Base-by-base conservation (phyloP, 2,329 filamentous ascomycete species). In the Anthostomella pinea region DNA sequence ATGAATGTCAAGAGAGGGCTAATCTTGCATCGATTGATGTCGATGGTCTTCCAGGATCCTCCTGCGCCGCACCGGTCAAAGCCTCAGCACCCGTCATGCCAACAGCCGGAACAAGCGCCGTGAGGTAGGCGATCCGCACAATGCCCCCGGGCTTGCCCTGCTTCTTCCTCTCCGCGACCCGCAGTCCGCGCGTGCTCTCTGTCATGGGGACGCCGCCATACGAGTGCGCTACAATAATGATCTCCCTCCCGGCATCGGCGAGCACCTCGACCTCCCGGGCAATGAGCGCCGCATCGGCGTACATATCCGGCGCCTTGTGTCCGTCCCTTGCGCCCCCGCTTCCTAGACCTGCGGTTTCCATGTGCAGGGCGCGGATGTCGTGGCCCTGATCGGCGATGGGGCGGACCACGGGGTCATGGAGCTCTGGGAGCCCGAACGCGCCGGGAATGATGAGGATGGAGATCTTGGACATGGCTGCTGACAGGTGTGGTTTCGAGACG, bases 101-200 rank as follows among this genome's bases (percentile, higher is more conserved):
- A 2, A 54, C 37, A 8, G 48, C 35, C 2, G 48, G 43, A 3
- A 60, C 33, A 11, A 60, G 21, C 10, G 48, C 49, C 1, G 57
- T 54, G 41, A 52, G 52, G 36, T 65, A 66, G 5, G 48, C 60
- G 13, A 55, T 41, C 38, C 49, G 54, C 3, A 60, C 43, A 3
- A 70, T 46, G 1, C 64, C 65, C 2, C 67, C 68, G 33, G 55
- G 59, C 39, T 62, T 57, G 0, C 64, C 64, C 10, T 50, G 38
- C 13, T 46, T 41, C 29, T 54, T 45, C 16, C 66, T 49, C 28
- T 64, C 57, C 21, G 46, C 41, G 31, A 64, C 60, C 5, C 54
- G 47, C 6, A 65, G 43, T 0, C 62, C 65, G 9, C 56, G 54
- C 1, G 60, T 44, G 4, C 58, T 60, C 39, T 65, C 58, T 5